Evolutionary conservation across 2,329 filamentous ascomycete species (phyloP).

Genomic region (Beauveria australis): DNA sequence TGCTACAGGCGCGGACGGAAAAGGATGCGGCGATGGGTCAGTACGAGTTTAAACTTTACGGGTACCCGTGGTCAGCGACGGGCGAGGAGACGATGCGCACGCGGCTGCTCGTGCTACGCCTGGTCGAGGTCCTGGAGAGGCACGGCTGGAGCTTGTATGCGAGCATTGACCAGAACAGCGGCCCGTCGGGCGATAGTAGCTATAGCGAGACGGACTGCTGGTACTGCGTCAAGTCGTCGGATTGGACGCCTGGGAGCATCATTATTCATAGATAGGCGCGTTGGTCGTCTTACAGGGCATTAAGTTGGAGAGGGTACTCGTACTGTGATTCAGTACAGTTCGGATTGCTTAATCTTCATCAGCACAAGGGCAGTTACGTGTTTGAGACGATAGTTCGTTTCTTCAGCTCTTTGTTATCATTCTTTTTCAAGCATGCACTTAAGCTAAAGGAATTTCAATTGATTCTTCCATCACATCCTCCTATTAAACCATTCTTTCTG

Average conservation of each 20-base stretch:
- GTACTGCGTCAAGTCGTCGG: slow-evolving; percentile 9
- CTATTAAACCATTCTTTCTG: not conserved
- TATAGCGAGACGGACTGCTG: slow-evolving; percentile 9
- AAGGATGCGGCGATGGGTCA: not conserved
- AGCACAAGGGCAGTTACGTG: too few relatives aligned
- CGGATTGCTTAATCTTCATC: too few relatives aligned
- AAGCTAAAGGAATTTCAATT: too few relatives aligned
- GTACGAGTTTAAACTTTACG: slow-evolving; percentile 4
- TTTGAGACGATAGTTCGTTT: too few relatives aligned
- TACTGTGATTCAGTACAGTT: not conserved
- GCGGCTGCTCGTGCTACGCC: slow-evolving; percentile 3
- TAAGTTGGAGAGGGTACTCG: not conserved
- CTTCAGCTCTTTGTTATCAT: not conserved
- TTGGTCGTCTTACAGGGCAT: not conserved
- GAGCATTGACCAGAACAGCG: slow-evolving; percentile 10
- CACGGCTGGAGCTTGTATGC: slow-evolving; percentile 10
- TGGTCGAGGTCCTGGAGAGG: slow-evolving; percentile 7
- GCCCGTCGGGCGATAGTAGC: not conserved
- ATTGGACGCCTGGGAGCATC: slow-evolving; percentile 8
- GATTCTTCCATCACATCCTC: too few relatives aligned
- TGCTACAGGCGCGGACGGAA: not conserved
- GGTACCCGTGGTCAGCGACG: slow-evolving; percentile 1
- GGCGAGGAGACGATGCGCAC: slow-evolving; percentile 4
- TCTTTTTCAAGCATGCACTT: not conserved
- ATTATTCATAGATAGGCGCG: slow-evolving; percentile 4